Evolutionary conservation across 2,329 filamentous ascomycete genomes (phyloP).

Genomic region (Cercospora nicotianae): DNA sequence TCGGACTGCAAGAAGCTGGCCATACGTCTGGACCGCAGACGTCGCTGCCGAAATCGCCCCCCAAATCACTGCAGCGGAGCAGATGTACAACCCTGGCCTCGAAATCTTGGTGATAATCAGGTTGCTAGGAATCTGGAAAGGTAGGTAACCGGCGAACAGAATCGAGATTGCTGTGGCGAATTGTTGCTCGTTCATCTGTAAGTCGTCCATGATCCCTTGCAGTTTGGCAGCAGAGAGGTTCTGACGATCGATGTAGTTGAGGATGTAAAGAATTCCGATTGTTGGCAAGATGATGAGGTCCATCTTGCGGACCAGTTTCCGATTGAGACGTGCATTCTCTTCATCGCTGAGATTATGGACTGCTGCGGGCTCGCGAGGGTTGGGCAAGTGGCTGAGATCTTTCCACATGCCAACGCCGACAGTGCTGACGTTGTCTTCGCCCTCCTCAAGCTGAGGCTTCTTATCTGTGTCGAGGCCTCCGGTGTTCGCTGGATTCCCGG

Average conservation of each 20-base stretch:
- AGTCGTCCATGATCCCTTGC: conserved; percentile 24
- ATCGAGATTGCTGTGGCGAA: conserved; percentile 37
- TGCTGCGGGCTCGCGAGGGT: not conserved
- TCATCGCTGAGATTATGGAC: conserved; percentile 1
- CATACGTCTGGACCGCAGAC: conserved; percentile 9
- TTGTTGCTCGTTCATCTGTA: conserved; percentile 16
- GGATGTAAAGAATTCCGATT: conserved; percentile 8
- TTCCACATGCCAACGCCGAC: not conserved
- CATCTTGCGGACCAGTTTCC: conserved; percentile 7
- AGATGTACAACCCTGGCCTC: conserved; percentile 7
- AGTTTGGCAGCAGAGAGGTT: conserved; percentile 28
- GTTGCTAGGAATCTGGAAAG: conserved; percentile 14
- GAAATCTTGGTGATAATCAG: conserved; percentile 10
- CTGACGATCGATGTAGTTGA: conserved; percentile 20
- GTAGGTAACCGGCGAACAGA: conserved; percentile 31
- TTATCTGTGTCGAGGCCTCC: not conserved
- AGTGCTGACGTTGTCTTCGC: not conserved
- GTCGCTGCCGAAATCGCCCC: conserved; percentile 11
- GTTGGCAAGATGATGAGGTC: conserved; percentile 11
- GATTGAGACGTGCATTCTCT: not conserved
- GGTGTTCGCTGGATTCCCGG: not conserved
- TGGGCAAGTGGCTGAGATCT: not conserved
- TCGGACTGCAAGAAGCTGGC: not conserved
- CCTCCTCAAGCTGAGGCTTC: not conserved
- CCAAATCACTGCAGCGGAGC: conserved; percentile 34